Evolutionary conservation across 2,329 filamentous ascomycete genomes (phyloP).

Genomic region (Scytalidium lignicola): DNA sequence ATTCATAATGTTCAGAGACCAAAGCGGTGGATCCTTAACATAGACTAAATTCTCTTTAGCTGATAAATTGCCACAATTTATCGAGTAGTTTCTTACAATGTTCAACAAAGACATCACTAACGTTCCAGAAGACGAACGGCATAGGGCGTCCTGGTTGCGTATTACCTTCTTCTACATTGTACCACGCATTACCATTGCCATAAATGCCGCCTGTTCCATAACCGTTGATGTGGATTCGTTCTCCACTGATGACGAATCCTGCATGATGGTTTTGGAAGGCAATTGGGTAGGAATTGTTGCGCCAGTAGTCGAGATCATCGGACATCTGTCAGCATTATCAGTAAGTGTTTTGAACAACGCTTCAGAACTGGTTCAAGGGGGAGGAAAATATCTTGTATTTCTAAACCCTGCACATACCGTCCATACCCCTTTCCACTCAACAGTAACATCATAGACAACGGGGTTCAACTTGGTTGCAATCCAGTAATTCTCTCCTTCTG

Average conservation of each 20-base stretch:
- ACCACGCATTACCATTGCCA: constrained; percentile 51
- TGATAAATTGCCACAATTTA: not conserved
- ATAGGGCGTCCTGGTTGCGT: constrained; percentile 48
- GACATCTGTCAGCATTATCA: constrained; percentile 33
- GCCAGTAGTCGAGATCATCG: constrained; percentile 48
- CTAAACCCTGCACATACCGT: constrained; percentile 27
- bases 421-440: constrained; percentile 50
- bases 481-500: constrained; percentile 43
- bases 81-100: constrained; percentile 29
- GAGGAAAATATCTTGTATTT: not conserved
- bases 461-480: constrained; percentile 46
- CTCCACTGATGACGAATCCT: constrained; percentile 45
- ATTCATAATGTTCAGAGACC: constrained; percentile 53
- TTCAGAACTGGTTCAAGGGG: too few species aligned
- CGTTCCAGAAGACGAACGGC: constrained; percentile 55
- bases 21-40: constrained; percentile 45
- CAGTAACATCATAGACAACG: constrained; percentile 41
- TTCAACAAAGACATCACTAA: constrained; percentile 46
- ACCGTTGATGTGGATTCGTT: constrained; percentile 46
- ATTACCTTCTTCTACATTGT: constrained; percentile 39
- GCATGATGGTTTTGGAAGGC: constrained; percentile 52
- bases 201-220: constrained; percentile 47
- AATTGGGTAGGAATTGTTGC: constrained; percentile 46
- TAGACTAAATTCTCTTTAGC: constrained; percentile 27
- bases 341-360: too few species aligned